Evolutionary conservation across 129 eudicot genomes (phyloP).

Genomic region (Apium graveolens): DNA sequence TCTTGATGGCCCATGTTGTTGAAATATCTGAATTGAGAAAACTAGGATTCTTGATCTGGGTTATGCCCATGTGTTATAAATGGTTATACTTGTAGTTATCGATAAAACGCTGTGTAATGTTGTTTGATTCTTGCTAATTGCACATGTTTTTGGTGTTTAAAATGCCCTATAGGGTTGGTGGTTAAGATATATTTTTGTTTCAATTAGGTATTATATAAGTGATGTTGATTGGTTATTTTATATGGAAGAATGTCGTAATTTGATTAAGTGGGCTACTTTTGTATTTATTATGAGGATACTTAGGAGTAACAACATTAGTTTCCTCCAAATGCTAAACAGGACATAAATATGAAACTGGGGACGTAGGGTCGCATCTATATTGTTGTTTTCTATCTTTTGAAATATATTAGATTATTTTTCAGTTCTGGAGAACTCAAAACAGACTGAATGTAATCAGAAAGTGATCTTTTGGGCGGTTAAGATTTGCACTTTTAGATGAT

Average conservation of each 20-base stretch:
- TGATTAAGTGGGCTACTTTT: not conserved
- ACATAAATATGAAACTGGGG: not conserved
- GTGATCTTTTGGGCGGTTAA: not conserved
- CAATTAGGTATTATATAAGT: not conserved
- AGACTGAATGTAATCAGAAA: not conserved
- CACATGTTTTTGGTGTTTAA: not conserved
- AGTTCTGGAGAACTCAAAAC: not conserved
- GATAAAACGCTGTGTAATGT: not conserved
- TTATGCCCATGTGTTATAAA: not conserved
- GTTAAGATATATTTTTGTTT: not conserved
- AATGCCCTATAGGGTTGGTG: not conserved
- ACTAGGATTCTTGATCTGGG: not conserved
- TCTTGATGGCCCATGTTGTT: not conserved
- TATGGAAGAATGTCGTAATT: not conserved
- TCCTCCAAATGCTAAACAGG: not conserved
- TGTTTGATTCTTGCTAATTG: not conserved
- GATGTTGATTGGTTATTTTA: not conserved
- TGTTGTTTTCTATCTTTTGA: not conserved
- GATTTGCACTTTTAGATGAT: not conserved
- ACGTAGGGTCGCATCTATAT: not conserved
- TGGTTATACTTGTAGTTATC: not conserved
- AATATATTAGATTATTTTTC: not conserved
- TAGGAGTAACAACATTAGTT: not conserved
- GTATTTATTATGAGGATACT: not conserved
- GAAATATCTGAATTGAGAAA: not conserved